A percentile compares a stretch with the other conserved stretches of the same genome.
Conservation (phyloP, 2,329 filamentous ascomycete genomes). For the Paraphoma chrysanthemicola region DNA sequence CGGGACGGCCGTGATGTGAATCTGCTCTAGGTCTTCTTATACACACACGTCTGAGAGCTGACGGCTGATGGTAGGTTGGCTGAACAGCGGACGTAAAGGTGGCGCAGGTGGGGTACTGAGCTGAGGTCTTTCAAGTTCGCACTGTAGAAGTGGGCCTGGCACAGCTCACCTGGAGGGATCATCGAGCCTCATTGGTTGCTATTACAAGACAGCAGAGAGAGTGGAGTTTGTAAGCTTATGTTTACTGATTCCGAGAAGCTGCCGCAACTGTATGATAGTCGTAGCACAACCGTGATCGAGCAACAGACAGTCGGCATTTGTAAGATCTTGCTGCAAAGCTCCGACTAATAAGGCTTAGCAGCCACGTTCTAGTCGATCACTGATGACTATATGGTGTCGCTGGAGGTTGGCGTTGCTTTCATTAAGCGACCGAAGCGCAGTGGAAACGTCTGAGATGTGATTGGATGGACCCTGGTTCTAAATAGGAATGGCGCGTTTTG, state of each 20-base stretch:
- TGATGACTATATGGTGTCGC: too few relatives aligned
- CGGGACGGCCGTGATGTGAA: too few relatives aligned
- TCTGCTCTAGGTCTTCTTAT: too few relatives aligned
- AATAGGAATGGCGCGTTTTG: constrained; percentile 28
- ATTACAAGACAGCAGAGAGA: not conserved
- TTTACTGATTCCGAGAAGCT: not conserved
- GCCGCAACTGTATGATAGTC: not conserved
- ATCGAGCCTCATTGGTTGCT: not conserved
- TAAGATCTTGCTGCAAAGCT: too few relatives aligned
- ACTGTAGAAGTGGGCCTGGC: not conserved
- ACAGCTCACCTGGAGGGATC: not conserved
- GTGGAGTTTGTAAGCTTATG: not conserved
- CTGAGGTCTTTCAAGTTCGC: not conserved
- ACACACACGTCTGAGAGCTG: too few relatives aligned
- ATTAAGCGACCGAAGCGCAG: not conserved
- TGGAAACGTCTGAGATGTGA: constrained; percentile 18
- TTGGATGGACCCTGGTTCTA: constrained; percentile 22
- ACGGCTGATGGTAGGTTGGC: not conserved
- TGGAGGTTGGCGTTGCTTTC: too few relatives aligned
- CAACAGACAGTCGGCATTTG: too few relatives aligned
- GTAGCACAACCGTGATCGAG: too few relatives aligned
- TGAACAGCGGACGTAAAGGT: not conserved
- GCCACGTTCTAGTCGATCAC: too few relatives aligned
- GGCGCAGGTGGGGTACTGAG: not conserved
- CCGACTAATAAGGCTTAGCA: too few relatives aligned